Percentiles rank a stretch among this genome's conserved stretches.
These are phyloP conservation scores for Xylariaceae sp. DNA, from an alignment of 2,329 filamentous ascomycete genomes.

Conservation along the genomic window DNA sequence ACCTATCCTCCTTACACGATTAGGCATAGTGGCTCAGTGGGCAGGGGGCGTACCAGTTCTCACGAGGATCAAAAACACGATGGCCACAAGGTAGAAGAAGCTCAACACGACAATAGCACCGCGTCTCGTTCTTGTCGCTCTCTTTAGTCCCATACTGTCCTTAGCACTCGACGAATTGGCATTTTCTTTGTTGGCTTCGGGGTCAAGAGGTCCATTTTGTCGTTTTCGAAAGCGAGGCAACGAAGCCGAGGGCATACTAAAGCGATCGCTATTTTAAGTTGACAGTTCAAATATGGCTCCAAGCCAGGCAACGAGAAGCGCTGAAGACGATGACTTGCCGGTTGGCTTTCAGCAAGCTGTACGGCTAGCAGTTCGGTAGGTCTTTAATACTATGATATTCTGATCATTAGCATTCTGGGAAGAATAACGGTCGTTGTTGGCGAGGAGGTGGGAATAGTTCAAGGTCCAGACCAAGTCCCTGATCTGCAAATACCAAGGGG, in stretches of 20 bases:
- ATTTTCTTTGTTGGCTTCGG: conserved; percentile 31
- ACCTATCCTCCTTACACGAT: conserved; percentile 43
- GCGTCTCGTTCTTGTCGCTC: conserved; percentile 58
- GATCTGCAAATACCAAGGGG: conserved; percentile 8
- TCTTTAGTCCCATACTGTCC: conserved; percentile 46
- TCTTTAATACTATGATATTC: too few species aligned
- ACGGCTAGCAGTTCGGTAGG: too few species aligned
- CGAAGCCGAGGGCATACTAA: conserved; percentile 19
- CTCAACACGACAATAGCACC: conserved; percentile 69
- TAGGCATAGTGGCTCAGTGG: neutral
- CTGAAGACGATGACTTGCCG: neutral
- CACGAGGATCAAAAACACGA: conserved; percentile 79
- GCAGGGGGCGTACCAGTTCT: conserved; percentile 17
- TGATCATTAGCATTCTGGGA: neutral
- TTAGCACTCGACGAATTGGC: conserved; percentile 17
- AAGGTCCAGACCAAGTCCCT: neutral
- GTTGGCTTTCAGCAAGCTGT: neutral
- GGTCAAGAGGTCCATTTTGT: conserved; percentile 22
- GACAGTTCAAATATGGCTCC: neutral
- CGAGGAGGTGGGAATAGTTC: neutral
- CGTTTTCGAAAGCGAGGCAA: conserved; percentile 36
- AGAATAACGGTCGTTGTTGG: neutral
- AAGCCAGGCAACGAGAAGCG: neutral
- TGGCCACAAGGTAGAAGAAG: conserved; percentile 69
- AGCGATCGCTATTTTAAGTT: neutral